phyloP scores from a whole-genome alignment of 768 basidiomycete species.

The Suillus fuscotomentosus region DNA sequence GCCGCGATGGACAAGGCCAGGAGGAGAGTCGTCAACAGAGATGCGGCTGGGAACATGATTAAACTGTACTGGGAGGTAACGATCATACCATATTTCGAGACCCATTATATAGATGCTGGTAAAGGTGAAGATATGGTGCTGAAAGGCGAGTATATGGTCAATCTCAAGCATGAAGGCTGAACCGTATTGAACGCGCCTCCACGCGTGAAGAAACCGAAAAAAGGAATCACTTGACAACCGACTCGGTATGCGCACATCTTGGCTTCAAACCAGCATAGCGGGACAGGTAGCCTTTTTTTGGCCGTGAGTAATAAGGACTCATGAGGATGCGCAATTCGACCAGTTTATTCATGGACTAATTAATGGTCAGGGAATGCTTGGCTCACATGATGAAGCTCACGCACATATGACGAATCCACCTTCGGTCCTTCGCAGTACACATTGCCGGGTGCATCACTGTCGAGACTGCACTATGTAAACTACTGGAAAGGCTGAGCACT shows the following conservation, averaged over 20 bases:
- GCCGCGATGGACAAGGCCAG: slow-evolving; percentile 46
- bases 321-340: not conserved
- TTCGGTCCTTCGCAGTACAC: no score
- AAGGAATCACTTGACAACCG: not conserved
- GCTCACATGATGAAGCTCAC: not conserved
- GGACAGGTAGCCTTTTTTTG: not conserved
- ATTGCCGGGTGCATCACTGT: not conserved
- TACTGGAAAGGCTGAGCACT: not conserved
- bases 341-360: not conserved
- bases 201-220: slow-evolving; percentile 5
- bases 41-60: slow-evolving; percentile 36
- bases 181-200: not conserved
- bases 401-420: not conserved
- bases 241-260: not conserved
- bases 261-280: not conserved
- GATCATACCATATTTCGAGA: slow-evolving; percentile 3
- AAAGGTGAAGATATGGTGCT: slow-evolving; percentile 3
- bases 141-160: slow-evolving; percentile 14
- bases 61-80: slow-evolving; percentile 1
- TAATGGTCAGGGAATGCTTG: not conserved
- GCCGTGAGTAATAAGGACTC: not conserved
- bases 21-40: slow-evolving; percentile 43
- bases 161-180: not conserved
- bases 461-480: not conserved
- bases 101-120: slow-evolving; percentile 12